phyloP scores from a whole-genome alignment of 768 basidiomycete genomes.

The Dendrothele bispora region DNA sequence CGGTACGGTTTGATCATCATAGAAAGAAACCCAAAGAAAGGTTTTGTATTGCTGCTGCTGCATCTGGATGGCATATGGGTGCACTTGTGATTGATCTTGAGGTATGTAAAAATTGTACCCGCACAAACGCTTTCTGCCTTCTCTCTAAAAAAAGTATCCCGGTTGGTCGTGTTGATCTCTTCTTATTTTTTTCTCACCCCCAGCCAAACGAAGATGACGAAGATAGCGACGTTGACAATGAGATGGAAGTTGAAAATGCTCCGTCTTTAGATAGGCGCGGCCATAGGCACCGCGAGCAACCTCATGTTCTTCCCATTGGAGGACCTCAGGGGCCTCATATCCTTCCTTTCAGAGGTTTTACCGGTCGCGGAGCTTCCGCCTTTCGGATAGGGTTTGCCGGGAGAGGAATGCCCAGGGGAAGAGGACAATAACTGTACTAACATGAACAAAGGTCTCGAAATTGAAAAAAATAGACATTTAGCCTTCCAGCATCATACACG shows the following conservation, averaged over 20 bases:
- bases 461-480: too few relatives aligned
- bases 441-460: conserved; percentile 17
- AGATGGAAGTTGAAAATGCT: conserved; percentile 19
- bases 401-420: conserved; percentile 38
- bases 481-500: too few relatives aligned
- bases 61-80: conserved; percentile 91
- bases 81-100: conserved; percentile 86
- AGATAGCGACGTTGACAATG: conserved; percentile 37
- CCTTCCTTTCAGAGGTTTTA: conserved; percentile 13
- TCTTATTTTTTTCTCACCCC: conserved; percentile 16
- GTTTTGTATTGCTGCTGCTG: conserved; percentile 81
- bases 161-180: conserved; percentile 5
- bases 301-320: too few relatives aligned
- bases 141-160: conserved; percentile 1
- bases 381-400: conserved; percentile 65
- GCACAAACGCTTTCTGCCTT: not conserved
- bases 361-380: conserved; percentile 18
- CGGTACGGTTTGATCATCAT: conserved; percentile 71
- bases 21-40: conserved; percentile 47
- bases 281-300: too few relatives aligned
- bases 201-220: conserved; percentile 33
- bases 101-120: conserved; percentile 32
- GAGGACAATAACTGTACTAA: conserved; percentile 16
- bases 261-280: too few relatives aligned
- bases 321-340: conserved; percentile 33